Conservation (phyloP, 306 rosid genomes). For the Dryas octopetala region DNA sequence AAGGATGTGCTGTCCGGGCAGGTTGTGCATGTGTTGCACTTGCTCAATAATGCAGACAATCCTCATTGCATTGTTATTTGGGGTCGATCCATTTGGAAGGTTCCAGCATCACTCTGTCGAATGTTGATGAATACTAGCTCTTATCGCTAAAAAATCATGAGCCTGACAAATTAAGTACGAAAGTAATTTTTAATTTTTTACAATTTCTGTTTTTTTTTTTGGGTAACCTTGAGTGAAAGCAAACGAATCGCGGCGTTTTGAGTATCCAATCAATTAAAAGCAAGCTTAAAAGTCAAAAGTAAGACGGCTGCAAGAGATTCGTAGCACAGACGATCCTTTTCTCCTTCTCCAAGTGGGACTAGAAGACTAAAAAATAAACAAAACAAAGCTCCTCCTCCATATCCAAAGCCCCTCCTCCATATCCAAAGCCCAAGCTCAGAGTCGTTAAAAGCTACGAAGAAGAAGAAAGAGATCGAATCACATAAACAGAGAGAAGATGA, state of each 20-base stretch:
- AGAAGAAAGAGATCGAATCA: conserved; percentile 9
- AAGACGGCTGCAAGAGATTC: background rate
- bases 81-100: background rate
- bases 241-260: background rate
- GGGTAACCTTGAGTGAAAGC: no score
- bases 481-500: conserved; percentile 48
- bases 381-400: background rate
- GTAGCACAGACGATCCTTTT: background rate
- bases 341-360: background rate
- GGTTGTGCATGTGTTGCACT: background rate
- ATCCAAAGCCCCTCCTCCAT: background rate
- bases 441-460: background rate
- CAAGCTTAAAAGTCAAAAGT: background rate
- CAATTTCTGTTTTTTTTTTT: no score
- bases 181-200: no score
- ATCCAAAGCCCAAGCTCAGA: conserved; percentile 4
- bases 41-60: background rate
- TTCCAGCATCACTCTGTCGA: background rate
- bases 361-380: background rate
- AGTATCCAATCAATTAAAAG: background rate
- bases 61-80: background rate
- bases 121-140: no score
- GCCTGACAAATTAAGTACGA: no score
- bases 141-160: no score
- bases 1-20: background rate